Percentiles rank a stretch among this genome's conserved stretches.
These are phyloP conservation scores for Aureobasidium namibiae DNA, from an alignment of 2,329 filamentous ascomycete genomes.

Conservation along the genomic window DNA sequence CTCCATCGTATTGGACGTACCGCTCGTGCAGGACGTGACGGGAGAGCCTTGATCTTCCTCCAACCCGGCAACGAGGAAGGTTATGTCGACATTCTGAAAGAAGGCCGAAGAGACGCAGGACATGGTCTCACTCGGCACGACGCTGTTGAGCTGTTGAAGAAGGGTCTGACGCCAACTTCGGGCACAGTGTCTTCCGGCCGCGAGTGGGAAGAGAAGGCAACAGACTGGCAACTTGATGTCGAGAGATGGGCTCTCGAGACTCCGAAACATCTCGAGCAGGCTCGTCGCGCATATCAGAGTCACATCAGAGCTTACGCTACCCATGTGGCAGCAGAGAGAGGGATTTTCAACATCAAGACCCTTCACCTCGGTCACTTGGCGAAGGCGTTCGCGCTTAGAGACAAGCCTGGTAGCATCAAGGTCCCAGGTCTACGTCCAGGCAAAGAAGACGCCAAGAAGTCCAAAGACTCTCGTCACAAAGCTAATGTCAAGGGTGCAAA, in stretches of 20 bases:
- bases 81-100: slow-evolving; percentile 71
- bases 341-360: slow-evolving; percentile 84
- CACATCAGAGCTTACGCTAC: slow-evolving; percentile 94
- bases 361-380: slow-evolving; percentile 88
- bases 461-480: slow-evolving; percentile 33
- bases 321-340: slow-evolving; percentile 75
- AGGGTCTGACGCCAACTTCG: slow-evolving; percentile 44
- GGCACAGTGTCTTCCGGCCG: slow-evolving; percentile 26
- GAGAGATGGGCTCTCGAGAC: slow-evolving; percentile 59
- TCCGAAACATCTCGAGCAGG: slow-evolving; percentile 66
- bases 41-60: slow-evolving; percentile 81
- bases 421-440: slow-evolving; percentile 43
- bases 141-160: slow-evolving; percentile 58
- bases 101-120: slow-evolving; percentile 56
- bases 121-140: slow-evolving; percentile 55
- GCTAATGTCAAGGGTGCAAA: slow-evolving; percentile 22
- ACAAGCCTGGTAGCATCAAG: slow-evolving; percentile 74
- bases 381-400: slow-evolving; percentile 85
- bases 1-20: slow-evolving; percentile 92
- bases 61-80: slow-evolving; percentile 86
- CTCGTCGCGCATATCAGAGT: slow-evolving; percentile 77
- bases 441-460: slow-evolving; percentile 38
- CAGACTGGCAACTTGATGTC: slow-evolving; percentile 57
- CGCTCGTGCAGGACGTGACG: slow-evolving; percentile 81
- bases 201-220: slow-evolving; percentile 58